Conservation (phyloP, 306 rosid species). For the Echinosophora koreensis region DNA sequence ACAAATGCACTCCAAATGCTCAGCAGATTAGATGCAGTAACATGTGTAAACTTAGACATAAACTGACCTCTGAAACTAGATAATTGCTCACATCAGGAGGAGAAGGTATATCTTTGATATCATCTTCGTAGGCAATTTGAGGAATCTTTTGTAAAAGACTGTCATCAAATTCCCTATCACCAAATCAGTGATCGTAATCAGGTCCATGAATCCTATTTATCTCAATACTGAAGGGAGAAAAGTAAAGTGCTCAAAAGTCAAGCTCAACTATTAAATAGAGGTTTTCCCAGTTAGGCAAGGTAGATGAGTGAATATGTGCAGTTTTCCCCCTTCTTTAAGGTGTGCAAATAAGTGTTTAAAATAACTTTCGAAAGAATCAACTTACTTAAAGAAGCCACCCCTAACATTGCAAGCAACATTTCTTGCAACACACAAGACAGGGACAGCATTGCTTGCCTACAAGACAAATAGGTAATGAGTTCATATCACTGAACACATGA, state of each 20-base stretch:
- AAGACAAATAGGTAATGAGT: constrained; percentile 50
- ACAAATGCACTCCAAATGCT: too few relatives aligned
- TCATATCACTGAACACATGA: constrained; percentile 31
- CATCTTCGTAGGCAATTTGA: constrained; percentile 85
- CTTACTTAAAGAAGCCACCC: constrained; percentile 96
- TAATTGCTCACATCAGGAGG: constrained; percentile 96
- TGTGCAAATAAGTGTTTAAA: constrained; percentile 20
- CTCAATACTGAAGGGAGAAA: constrained; percentile 19
- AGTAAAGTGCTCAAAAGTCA: constrained; percentile 41
- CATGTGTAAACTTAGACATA: background rate
- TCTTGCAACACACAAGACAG: constrained; percentile 96
- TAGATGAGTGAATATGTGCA: background rate
- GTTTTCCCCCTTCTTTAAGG: constrained; percentile 9
- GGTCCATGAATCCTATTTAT: constrained; percentile 41
- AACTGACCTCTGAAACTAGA: constrained; percentile 93
- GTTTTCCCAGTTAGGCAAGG: background rate
- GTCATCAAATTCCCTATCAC: constrained; percentile 92
- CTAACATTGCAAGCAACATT: constrained; percentile 98
- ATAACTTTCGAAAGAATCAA: constrained; percentile 20
- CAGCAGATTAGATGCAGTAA: constrained; percentile 23
- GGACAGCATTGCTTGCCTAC: constrained; percentile 85
- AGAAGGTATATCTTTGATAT: constrained; percentile 67
- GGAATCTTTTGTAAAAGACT: constrained; percentile 81
- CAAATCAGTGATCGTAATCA: constrained; percentile 44
- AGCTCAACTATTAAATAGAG: constrained; percentile 17